These are phyloP conservation scores for Pholiota conissans DNA, from an alignment of 768 basidiomycete genomes.

Conservation along the genomic window DNA sequence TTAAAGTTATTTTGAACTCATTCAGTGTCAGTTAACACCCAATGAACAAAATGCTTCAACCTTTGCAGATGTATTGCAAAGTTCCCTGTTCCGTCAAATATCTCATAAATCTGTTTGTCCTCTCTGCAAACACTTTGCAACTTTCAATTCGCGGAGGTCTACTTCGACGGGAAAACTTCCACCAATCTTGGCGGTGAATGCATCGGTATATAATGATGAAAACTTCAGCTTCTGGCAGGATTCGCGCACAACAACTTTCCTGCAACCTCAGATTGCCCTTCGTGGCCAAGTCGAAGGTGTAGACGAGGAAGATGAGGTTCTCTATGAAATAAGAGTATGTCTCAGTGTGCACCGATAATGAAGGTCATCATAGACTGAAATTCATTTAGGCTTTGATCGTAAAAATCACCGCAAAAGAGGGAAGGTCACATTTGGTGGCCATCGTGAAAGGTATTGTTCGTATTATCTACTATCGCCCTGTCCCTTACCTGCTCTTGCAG, in stretches of 20 bases:
- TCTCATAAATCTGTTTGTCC: slow-evolving; percentile 87
- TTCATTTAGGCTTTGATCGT: slow-evolving; percentile 72
- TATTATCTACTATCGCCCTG: background rate
- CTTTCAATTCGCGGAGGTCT: slow-evolving; percentile 68
- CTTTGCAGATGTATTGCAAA: slow-evolving; percentile 68
- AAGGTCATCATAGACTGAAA: background rate
- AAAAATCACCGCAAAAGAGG: slow-evolving; percentile 72
- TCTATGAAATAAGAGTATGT: slow-evolving; percentile 76
- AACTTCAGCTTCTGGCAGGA: slow-evolving; percentile 78
- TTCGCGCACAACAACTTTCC: slow-evolving; percentile 52
- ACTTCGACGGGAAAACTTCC: slow-evolving; percentile 70
- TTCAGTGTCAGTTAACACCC: slow-evolving; percentile 5
- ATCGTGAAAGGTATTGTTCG: slow-evolving; percentile 70
- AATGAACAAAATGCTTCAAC: slow-evolving; percentile 32
- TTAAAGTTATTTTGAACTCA: background rate
- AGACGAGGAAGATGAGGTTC: slow-evolving; percentile 53
- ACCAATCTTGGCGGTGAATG: slow-evolving; percentile 84
- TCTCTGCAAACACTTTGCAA: slow-evolving; percentile 75
- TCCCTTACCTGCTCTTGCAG: slow-evolving; percentile 32
- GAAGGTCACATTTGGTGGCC: slow-evolving; percentile 82
- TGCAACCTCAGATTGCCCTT: slow-evolving; percentile 56
- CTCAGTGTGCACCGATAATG: background rate
- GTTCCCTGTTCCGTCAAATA: slow-evolving; percentile 79
- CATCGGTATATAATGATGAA: slow-evolving; percentile 78
- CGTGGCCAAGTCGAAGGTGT: slow-evolving; percentile 59